Evolutionary conservation across 2,329 filamentous ascomycete species (phyloP), one percentile per base, ranked within the genome.

Genomic region (Elsinoe batatas): DNA sequence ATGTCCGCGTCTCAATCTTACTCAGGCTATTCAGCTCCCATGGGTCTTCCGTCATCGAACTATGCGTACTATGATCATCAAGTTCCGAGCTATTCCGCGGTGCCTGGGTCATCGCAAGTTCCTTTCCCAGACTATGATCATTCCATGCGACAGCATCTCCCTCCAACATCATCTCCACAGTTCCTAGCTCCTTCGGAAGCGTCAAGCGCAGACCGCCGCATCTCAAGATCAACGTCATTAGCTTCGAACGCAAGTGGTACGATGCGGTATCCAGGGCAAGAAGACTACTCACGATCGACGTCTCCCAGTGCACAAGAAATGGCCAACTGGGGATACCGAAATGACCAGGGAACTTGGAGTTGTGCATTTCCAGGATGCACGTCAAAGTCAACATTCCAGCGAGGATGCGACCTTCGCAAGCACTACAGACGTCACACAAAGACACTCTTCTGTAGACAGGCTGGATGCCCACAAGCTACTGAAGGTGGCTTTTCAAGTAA

Each of bases 361-460:
- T 83, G 80, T 64, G 76, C 75, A 3, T 79, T 79, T 62, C 79
- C 77, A 1, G 77, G 76, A 12, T 83, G 80, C 65, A 75, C 77
- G n/a, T 82, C 79, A 42, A 74, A 74, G 58, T 77, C 79, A 2
- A 68, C 75, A 1, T 83, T 83, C 65, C 77, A 75, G 6, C 73
- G 80, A 43, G 79, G 79, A 32, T 83, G 80, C 63, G 80, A 83
- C 64, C 69, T 83, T 15, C 73, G 80, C 26, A 83, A 83, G 63
- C 80, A 83, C 63, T 81, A 78, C 70, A 81, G 82, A 64, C 72
- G 80, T 12, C 80, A 83, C 65, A 79, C 75, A 26, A 83, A 83
- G 61, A 74, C 79, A 13, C 76, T 82, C 54, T 82, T 81, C 65
- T 83, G 80, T 65, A 76, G 79, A 3, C 73, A 80, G 57, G 71